Conservation (phyloP, 306 rosid species). For the Acacia melanoxylon region DNA sequence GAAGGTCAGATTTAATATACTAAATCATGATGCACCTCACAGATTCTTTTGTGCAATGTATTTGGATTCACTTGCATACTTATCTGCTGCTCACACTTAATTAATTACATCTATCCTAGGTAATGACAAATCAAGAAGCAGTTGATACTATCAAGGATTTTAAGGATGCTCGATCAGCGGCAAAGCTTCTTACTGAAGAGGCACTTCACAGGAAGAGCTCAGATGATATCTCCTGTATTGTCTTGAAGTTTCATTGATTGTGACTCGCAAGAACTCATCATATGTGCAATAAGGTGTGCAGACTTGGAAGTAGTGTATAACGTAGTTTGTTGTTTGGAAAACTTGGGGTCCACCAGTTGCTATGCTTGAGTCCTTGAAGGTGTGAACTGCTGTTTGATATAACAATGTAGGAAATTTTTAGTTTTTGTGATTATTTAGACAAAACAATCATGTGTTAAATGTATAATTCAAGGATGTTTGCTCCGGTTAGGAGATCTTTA, state of each 20-base stretch:
- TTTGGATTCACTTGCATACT: constrained; percentile 18
- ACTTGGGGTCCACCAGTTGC: constrained; percentile 14
- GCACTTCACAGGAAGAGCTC: constrained; percentile 81
- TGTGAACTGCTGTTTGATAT: constrained; percentile 26
- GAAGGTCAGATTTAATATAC: constrained; percentile 67
- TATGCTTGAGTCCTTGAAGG: constrained; percentile 1
- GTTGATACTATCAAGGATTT: constrained; percentile 61
- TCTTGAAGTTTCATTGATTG: constrained; percentile 66
- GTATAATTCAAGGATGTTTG: constrained; percentile 32
- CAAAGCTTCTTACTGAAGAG: constrained; percentile 81
- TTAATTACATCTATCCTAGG: constrained; percentile 47
- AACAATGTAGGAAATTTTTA: neutral
- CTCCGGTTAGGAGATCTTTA: constrained; percentile 23
- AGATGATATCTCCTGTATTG: constrained; percentile 86
- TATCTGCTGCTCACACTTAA: neutral
- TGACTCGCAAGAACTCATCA: constrained; percentile 25
- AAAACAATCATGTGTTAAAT: neutral
- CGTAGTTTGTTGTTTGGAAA: constrained; percentile 3
- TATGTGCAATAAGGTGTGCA: neutral
- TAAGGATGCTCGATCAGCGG: constrained; percentile 85
- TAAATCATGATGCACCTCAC: constrained; percentile 12
- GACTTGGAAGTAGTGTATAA: constrained; percentile 37
- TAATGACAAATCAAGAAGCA: constrained; percentile 93
- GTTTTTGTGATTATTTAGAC: constrained; percentile 25
- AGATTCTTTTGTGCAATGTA: neutral